Base-by-base conservation (phyloP, 2,329 filamentous ascomycete species). In the Fusarium algeriense region DNA sequence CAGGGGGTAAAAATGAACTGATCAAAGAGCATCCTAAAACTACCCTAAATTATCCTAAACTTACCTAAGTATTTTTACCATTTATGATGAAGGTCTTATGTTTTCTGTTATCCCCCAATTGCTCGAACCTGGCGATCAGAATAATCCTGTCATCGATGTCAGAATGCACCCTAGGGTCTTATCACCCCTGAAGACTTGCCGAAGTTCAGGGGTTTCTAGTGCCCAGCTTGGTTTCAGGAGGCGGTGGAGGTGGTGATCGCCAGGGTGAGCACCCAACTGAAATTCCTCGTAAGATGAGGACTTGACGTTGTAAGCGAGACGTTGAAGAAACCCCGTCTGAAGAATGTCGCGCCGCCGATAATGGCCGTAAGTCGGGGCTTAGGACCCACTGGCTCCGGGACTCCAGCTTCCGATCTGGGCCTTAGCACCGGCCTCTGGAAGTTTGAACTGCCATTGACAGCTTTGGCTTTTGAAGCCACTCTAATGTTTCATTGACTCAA, bases 191-290 rank as follows among this genome's bases (percentile, higher is more conserved):
- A 58, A 43, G 43, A 50, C 40, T 41, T 28, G 41, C 26, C n/a
- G 40, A 28, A 32, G 40, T 30, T 32, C 65, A 68, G 65, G 65
- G 65, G 64, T 49, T 38, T 41, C 37, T 49, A 26, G 46, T 56
- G 41, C 45, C 37, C 32, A 56, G 45, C 32, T 40, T 52, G 48
- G 68, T 70, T 70, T 70, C 67, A 70, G 68, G 68, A 62, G 23
- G 40, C 62, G 62, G 67, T 71, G 57, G 67, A 68, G 50, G 56
- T 53, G 37, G 41, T 50, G 57, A 70, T 68, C 53, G 52, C 34
- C 44, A 70, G 68, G 67, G 28, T 44, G 43, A 67, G 49, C 35
- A 32, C 14, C 46, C 28, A 67, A 48, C 45, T 45, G 32, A 50
- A 43, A 53, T 40, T 61, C n/a, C 13, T 35, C 13, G 19, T 38